Base-by-base conservation (phyloP, 371 early-diverging fungal genomes). In the Mortierella sp. region DNA sequence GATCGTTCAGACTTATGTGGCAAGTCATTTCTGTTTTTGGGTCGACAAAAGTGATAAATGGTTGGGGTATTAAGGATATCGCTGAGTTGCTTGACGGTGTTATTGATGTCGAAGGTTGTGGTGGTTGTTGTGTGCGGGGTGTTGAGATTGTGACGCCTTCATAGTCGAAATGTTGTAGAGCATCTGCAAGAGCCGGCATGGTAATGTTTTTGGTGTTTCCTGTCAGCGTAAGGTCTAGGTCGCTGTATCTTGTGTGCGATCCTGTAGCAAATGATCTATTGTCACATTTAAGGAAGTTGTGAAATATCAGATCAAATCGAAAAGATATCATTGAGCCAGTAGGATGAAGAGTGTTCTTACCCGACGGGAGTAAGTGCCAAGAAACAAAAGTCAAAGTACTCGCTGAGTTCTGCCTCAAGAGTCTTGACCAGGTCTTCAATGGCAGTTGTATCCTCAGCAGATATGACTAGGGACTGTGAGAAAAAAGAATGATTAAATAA, bases 221-320 rank as follows among this genome's bases (percentile, higher is more conserved):
- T 21, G 81, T 81, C 45, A 85, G 44, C 9, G 82, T 82, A 5
- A 85, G 70, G 31, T 85, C 86, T 38, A 85, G 68, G n/a, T 85
- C 82, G 19, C 77, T 85, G 7, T 70, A 60, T 34, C 57, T 63
- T 19, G 82, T 85, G 48, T 77, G 74, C 5, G 70, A 42, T 57
- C 77, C 82, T 9, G 75, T 50, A 2, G 70, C 78, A 31, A 78
- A 84, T 2, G 84, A 80, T 0, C 84, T 84, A 68, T 47, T 31
- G 28, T 63, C 5, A 47, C 3, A n/a, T 58, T 63, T 11, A 50
- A 16, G 63, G 4, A 42, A 42, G 28, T 16, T 2, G 38, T 26
- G n/a, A 26, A 13, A 28, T 10, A n/a, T 21, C 45, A 19, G 68
- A 57, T 5, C 14, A 52, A 38, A 44, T 34, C 19, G 68, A 4